Percentiles rank a stretch among this genome's conserved stretches.
These are phyloP conservation scores for Auriscalpium vulgare DNA, from an alignment of 768 basidiomycete genomes.

Conservation along the genomic window DNA sequence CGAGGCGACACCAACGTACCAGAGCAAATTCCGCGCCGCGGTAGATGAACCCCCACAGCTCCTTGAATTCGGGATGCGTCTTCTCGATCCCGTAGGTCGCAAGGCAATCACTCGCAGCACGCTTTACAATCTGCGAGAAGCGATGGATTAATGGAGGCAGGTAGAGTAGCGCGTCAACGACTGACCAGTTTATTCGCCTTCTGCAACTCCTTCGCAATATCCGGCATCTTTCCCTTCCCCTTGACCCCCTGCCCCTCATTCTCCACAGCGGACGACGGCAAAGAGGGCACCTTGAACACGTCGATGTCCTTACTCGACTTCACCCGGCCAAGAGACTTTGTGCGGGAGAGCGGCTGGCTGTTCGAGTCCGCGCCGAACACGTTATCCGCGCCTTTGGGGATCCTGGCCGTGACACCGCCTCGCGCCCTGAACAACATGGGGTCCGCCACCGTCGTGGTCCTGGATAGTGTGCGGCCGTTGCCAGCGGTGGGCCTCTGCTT, in stretches of 20 bases:
- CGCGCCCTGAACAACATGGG: neutral
- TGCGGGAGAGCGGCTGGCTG: conserved; percentile 9
- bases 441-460: neutral
- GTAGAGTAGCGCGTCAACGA: neutral
- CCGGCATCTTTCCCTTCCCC: conserved; percentile 25
- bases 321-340: conserved; percentile 8
- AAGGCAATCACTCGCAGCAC: conserved; percentile 24
- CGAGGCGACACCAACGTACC: conserved; percentile 5
- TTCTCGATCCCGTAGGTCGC: conserved; percentile 12
- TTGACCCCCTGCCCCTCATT: conserved; percentile 13
- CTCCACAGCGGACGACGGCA: neutral
- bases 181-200: conserved; percentile 55
- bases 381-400: conserved; percentile 23
- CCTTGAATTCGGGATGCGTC: conserved; percentile 16
- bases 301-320: conserved; percentile 3
- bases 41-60: conserved; percentile 15
- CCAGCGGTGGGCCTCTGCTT: conserved; percentile 17
- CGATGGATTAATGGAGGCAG: neutral
- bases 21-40: conserved; percentile 19
- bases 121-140: conserved; percentile 31
- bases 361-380: conserved; percentile 11
- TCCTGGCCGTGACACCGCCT: conserved; percentile 25
- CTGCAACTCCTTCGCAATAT: conserved; percentile 37
- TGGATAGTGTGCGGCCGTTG: neutral
- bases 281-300: conserved; percentile 13